phyloP scores from a whole-genome alignment of 192 early-diverging fungal genomes.

The Paraglomus occultum region DNA sequence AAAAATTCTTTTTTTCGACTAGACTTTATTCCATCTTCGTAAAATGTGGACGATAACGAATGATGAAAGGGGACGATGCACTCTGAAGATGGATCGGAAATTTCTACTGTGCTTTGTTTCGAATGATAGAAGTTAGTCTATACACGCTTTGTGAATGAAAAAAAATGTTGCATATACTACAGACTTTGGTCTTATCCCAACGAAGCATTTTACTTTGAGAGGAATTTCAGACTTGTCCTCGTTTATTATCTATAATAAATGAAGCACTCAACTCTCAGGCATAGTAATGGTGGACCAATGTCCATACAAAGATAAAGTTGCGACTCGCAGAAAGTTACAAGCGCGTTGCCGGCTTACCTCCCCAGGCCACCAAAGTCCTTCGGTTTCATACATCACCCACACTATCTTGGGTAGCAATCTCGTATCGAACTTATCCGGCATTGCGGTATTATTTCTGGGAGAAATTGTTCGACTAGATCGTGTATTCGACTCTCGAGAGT shows the following conservation, averaged over 20 bases:
- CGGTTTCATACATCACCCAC: background rate
- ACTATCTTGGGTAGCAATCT: background rate
- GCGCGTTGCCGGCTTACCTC: background rate
- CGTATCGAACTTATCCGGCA: background rate
- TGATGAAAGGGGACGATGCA: background rate
- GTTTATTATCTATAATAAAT: conserved; percentile 16
- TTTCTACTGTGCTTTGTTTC: background rate
- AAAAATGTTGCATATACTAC: background rate
- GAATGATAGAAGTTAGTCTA: background rate
- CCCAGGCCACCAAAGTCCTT: conserved; percentile 12
- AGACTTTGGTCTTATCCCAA: background rate
- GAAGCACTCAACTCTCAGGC: background rate
- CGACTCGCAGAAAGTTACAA: background rate
- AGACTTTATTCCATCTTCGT: background rate
- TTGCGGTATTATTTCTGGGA: too few species aligned
- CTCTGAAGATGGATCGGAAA: background rate
- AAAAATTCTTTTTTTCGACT: background rate
- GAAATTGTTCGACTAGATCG: too few species aligned
- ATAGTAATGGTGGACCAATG: too few species aligned
- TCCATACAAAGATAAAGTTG: too few species aligned
- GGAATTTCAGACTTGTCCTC: conserved; percentile 7
- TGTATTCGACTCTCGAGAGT: too few species aligned
- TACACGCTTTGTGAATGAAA: background rate
- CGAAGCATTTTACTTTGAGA: background rate
- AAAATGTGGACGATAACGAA: background rate